phyloP scores from a whole-genome alignment of 1,284 basidiomycete species.

The Ganoderma sp. region DNA sequence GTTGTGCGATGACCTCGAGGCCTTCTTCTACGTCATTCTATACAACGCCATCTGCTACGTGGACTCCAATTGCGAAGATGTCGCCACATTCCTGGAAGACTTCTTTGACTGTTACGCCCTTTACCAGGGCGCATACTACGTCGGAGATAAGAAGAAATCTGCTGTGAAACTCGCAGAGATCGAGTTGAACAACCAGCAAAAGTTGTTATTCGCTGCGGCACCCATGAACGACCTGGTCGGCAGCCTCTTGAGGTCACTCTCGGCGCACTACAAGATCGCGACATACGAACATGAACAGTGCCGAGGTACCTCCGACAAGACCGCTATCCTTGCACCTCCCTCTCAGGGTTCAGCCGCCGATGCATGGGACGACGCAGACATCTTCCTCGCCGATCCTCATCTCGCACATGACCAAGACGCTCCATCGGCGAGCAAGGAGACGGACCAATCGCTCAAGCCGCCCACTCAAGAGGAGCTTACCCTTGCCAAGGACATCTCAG shows the following conservation, averaged over 20 bases:
- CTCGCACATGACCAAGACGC: too few relatives aligned
- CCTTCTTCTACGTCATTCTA: not conserved
- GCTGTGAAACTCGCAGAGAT: not conserved
- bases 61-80: not conserved
- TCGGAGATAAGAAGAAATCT: not conserved
- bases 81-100: not conserved
- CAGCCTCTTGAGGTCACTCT: too few relatives aligned
- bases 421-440: too few relatives aligned
- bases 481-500: not conserved
- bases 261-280: too few relatives aligned
- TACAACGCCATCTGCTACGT: not conserved
- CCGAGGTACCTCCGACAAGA: too few relatives aligned
- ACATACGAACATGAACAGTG: too few relatives aligned
- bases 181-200: not conserved
- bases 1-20: constrained; percentile 13
- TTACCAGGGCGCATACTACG: not conserved
- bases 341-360: too few relatives aligned
- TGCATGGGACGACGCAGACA: too few relatives aligned
- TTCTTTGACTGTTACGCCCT: not conserved
- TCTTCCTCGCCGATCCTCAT: too few relatives aligned
- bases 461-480: not conserved
- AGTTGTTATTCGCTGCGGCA: too few relatives aligned
- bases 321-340: too few relatives aligned
- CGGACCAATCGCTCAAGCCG: not conserved
- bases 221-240: too few relatives aligned